These are phyloP conservation scores for Chaetomium sp. DNA, from an alignment of 2,329 filamentous ascomycete genomes.

Conservation along the genomic window DNA sequence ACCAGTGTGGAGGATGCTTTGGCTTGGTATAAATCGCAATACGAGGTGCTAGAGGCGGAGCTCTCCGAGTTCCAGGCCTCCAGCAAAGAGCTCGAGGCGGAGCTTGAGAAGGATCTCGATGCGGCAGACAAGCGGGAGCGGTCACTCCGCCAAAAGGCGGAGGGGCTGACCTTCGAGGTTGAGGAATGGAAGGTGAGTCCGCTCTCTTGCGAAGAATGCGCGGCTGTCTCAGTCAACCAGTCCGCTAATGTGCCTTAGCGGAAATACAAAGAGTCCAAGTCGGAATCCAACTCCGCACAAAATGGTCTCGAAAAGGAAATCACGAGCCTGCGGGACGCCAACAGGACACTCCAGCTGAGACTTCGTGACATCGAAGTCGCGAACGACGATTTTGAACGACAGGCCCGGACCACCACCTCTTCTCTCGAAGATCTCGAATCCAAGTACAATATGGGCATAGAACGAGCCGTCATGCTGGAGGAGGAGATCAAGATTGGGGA, in stretches of 20 bases:
- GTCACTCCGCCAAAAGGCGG: conserved; percentile 77
- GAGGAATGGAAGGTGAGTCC: conserved; percentile 83
- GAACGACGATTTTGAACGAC: conserved; percentile 96
- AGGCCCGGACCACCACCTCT: conserved; percentile 90
- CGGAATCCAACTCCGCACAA: conserved; percentile 78
- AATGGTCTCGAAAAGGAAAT: conserved; percentile 91
- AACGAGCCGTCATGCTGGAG: conserved; percentile 86
- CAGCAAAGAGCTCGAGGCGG: conserved; percentile 87
- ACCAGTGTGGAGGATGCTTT: conserved; percentile 66
- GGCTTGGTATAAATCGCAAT: conserved; percentile 92
- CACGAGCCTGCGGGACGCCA: conserved; percentile 78
- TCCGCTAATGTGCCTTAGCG: conserved; percentile 46
- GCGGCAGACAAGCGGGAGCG: conserved; percentile 90
- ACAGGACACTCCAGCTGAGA: conserved; percentile 72
- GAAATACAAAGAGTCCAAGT: conserved; percentile 93
- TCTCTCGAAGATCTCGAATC: conserved; percentile 95
- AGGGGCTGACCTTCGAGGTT: conserved; percentile 77
- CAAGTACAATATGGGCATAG: conserved; percentile 92
- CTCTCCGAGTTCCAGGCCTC: conserved; percentile 90
- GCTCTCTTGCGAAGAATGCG: background rate
- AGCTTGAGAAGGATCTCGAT: conserved; percentile 94
- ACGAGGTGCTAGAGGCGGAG: conserved; percentile 85
- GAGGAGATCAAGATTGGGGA: conserved; percentile 89
- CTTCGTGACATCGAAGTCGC: conserved; percentile 93
- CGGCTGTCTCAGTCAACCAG: conserved; percentile 3